These are phyloP conservation scores for Phialophora expanda DNA, from an alignment of 2,329 filamentous ascomycete genomes.

Conservation along the genomic window DNA sequence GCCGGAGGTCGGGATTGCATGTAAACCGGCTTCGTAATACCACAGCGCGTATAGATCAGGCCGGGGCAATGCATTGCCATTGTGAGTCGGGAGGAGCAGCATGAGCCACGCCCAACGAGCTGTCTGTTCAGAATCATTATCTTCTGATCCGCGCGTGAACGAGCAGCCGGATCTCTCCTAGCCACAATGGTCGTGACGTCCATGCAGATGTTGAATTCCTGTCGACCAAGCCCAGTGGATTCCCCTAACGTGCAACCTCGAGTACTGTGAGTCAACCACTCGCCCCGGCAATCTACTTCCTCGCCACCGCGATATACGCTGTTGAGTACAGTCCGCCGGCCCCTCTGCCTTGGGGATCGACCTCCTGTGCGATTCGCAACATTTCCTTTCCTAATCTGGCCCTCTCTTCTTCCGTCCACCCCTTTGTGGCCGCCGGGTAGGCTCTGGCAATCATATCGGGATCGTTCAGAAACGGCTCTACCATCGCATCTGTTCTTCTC, in stretches of 20 bases:
- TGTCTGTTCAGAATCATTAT: not conserved
- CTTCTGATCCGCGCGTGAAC: not conserved
- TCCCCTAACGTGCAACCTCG: not conserved
- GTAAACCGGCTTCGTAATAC: not conserved
- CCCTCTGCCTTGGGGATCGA: constrained; percentile 4
- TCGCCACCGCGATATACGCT: constrained; percentile 20
- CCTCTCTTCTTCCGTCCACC: constrained; percentile 19
- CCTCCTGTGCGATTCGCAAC: constrained; percentile 9
- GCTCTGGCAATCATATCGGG: constrained; percentile 8
- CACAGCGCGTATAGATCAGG: not conserved
- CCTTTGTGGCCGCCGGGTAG: constrained; percentile 14
- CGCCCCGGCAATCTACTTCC: not conserved
- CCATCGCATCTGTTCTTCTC: constrained; percentile 16
- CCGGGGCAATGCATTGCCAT: not conserved
- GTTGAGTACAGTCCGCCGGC: constrained; percentile 4
- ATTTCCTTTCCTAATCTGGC: constrained; percentile 10
- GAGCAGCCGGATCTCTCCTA: not conserved
- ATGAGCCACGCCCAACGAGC: not conserved
- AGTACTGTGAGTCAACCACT: not conserved
- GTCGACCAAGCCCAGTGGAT: not conserved
- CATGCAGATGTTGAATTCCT: not conserved
- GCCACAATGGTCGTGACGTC: not conserved
- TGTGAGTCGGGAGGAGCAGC: not conserved
- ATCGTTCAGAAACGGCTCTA: constrained; percentile 9
- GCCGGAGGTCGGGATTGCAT: not conserved